Conservation (phyloP, 345 rosid species). For the Geranium brycei region DNA sequence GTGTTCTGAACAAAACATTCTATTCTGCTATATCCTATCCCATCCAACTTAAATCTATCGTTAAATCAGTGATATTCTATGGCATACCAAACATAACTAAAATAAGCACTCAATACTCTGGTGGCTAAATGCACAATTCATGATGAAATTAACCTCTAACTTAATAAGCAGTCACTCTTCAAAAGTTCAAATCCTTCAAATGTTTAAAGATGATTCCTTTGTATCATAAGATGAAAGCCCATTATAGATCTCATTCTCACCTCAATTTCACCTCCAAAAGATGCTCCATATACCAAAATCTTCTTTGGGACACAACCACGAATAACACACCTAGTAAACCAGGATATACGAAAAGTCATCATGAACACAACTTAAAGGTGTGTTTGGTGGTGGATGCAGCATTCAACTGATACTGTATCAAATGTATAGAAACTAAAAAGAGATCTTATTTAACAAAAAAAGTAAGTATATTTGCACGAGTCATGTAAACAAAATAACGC, state of each 20-base stretch:
- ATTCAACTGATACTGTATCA: not conserved
- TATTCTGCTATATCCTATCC: not conserved
- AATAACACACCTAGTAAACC: conserved; percentile 55
- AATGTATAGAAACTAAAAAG: not conserved
- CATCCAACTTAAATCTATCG: not conserved
- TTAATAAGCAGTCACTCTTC: too few species aligned
- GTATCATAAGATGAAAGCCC: not conserved
- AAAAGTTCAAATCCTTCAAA: too few species aligned
- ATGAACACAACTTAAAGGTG: not conserved
- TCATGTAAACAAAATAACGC: too few species aligned
- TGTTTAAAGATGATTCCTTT: too few species aligned
- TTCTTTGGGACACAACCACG: conserved; percentile 99
- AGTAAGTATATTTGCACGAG: not conserved
- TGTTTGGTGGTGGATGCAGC: not conserved
- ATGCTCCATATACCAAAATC: conserved; percentile 86
- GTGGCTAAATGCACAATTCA: not conserved
- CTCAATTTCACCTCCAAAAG: conserved; percentile 89
- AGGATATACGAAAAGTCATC: conserved; percentile 4
- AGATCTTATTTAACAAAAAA: not conserved
- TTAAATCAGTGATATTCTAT: not conserved
- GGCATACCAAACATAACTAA: not conserved
- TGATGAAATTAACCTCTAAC: too few species aligned
- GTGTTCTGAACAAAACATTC: not conserved
- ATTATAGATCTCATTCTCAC: conserved; percentile 20
- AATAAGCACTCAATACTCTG: not conserved